Percentiles rank a stretch among this genome's conserved stretches.
Conservation (phyloP, 2,329 filamentous ascomycete species). For the Diaporthe sp. region DNA sequence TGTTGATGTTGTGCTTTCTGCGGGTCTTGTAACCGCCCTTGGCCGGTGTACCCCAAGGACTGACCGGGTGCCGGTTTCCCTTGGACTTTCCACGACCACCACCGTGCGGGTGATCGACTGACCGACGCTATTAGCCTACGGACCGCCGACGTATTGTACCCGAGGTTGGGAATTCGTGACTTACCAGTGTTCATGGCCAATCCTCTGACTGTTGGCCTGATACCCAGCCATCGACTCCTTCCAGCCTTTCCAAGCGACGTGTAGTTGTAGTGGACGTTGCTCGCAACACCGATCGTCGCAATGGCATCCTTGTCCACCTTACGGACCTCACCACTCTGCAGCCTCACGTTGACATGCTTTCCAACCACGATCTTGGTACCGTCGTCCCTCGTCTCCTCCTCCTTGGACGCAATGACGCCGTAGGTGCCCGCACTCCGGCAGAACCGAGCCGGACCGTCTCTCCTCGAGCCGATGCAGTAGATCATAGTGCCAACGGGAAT, state of each 20-base stretch:
- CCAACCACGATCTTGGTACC: conserved; percentile 72
- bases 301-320: conserved; percentile 92
- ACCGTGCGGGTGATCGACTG: conserved; percentile 95
- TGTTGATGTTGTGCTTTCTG: conserved; percentile 89
- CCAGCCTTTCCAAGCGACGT: conserved; percentile 94
- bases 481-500: conserved; percentile 94
- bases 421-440: conserved; percentile 96
- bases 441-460: conserved; percentile 83
- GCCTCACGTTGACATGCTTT: conserved; percentile 82
- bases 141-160: neutral
- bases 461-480: conserved; percentile 85
- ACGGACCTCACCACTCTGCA: conserved; percentile 94
- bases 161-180: conserved; percentile 40
- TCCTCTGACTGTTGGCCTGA: conserved; percentile 94
- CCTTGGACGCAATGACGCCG: conserved; percentile 88
- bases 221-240: conserved; percentile 91
- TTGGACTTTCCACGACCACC: conserved; percentile 99
- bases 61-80: conserved; percentile 95
- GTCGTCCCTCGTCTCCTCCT: conserved; percentile 75
- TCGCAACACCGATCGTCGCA: conserved; percentile 92
- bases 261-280: conserved; percentile 93
- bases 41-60: conserved; percentile 93
- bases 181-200: conserved; percentile 96
- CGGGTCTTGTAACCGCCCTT: conserved; percentile 94
- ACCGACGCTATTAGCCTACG: conserved; percentile 30